phyloP scores from a whole-genome alignment of 225 moss, liverwort and hornwort genomes.

The Sphagnum tenellum region DNA sequence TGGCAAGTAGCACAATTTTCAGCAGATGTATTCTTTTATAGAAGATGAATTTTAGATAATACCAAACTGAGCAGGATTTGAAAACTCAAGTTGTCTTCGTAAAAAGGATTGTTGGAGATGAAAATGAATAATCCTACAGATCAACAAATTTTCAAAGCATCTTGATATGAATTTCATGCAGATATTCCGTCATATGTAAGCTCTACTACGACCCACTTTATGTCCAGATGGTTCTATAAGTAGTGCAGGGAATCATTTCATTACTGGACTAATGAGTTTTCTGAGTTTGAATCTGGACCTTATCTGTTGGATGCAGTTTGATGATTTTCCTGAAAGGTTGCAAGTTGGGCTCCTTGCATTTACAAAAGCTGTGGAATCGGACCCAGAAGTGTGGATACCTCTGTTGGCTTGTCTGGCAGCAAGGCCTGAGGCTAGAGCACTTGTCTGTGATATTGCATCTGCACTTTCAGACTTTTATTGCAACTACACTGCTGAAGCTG shows the following conservation, averaged over 20 bases:
- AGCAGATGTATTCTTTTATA: no score
- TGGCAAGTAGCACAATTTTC: no score
- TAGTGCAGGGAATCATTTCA: no score
- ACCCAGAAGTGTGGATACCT: conserved; percentile 74
- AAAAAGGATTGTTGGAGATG: no score
- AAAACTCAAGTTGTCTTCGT: no score
- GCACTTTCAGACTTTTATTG: conserved; percentile 44
- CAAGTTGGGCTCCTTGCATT: conserved; percentile 60
- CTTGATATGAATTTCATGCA: neutral
- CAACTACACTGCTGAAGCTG: conserved; percentile 53
- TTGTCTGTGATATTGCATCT: conserved; percentile 35
- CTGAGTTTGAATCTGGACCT: no score
- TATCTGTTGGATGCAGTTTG: conserved; percentile 24
- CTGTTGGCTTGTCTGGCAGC: conserved; percentile 52
- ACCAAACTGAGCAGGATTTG: no score
- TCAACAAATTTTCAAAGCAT: neutral
- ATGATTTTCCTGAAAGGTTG: conserved; percentile 45
- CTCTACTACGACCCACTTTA: no score
- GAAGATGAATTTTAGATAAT: no score
- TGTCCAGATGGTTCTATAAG: no score
- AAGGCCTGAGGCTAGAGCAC: conserved; percentile 53
- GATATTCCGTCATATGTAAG: neutral
- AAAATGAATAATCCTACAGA: neutral
- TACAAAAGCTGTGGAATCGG: conserved; percentile 54
- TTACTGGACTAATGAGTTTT: no score